Evolutionary conservation across 1,139 yeast species (phyloP), one percentile per base, ranked within the genome.

Genomic region (Zhuliangozyma blackwelliae): DNA sequence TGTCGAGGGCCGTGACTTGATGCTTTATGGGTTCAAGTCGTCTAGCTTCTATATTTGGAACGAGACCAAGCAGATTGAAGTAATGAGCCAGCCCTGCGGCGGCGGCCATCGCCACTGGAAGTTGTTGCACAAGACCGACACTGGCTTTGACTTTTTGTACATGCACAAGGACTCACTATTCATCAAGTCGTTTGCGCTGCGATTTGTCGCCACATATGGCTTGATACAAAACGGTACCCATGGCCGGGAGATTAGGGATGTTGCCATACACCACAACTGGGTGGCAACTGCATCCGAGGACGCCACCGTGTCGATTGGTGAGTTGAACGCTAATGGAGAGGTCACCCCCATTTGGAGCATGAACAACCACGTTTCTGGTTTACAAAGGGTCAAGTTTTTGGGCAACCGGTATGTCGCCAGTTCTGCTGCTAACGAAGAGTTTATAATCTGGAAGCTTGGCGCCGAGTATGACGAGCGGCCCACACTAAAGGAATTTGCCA

Each of bases 91-190:
- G 44, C 60, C 72, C n/a, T 92, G 97, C 57, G 97, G 97, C 19
- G 97, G 97, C 1, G 77, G 92, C 2, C 97, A 90, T 53, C 69
- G 97, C 45, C 76, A 78, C 43, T 92, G 97, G 96, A 68, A 70
- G 31, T 62, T 83, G 21, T 53, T 59, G 37, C 47, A 55, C 10
- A 44, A 9, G 23, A 22, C 9, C 23, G 34, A 30, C 1, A 9
- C 22, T 9, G 23, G 31, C 3, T 32, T 36, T 11, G 10, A 22
- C 8, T 47, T 74, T 70, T 47, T 63, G 52, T 86, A 79, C 49
- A 77, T 83, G 16, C 79, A 82, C 52, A 78, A 84, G 28, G 67
- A 79, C 2, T 56, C 61, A 12, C 45, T 67, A 27, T 33, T 59
- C 59, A 38, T 66, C 54, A 42, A 60, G 63, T 46, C 39, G 33